Conservation (phyloP, 768 basidiomycete species). For the Gelatoporia subvermispora region DNA sequence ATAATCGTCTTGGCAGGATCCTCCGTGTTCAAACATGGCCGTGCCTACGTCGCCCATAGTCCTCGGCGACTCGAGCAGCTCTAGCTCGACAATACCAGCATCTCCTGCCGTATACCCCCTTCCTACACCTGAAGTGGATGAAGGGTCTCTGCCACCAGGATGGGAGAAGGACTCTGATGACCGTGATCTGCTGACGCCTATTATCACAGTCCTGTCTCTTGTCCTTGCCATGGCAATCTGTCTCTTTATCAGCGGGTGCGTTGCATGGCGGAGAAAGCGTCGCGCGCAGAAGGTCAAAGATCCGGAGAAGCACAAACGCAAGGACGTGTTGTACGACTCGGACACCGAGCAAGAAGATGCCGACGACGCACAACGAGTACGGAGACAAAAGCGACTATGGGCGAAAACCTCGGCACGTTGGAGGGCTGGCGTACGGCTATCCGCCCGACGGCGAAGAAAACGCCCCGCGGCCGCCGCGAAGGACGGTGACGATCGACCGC, state of each 20-base stretch:
- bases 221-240: constrained; percentile 59
- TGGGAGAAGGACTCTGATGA: constrained; percentile 11
- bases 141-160: constrained; percentile 12
- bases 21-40: neutral
- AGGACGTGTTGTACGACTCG: constrained; percentile 28
- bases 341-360: constrained; percentile 25
- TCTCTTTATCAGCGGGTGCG: constrained; percentile 53
- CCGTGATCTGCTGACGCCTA: constrained; percentile 17
- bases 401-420: constrained; percentile 62
- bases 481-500: constrained; percentile 5
- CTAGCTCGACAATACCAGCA: neutral
- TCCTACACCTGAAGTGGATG: constrained; percentile 38
- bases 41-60: neutral
- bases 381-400: constrained; percentile 56
- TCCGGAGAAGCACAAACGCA: constrained; percentile 44
- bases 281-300: constrained; percentile 38
- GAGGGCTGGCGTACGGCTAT: constrained; percentile 56
- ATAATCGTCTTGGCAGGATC: neutral
- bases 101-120: constrained; percentile 1
- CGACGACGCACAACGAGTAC: constrained; percentile 35
- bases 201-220: constrained; percentile 52
- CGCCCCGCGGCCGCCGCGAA: constrained; percentile 6
- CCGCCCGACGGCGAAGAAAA: constrained; percentile 52
- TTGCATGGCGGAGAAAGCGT: constrained; percentile 52
- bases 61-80: neutral